A percentile compares a stretch with the other conserved stretches of the same genome.
phyloP scores from a whole-genome alignment of 2,329 filamentous ascomycete species.

The Pezicula neosporulosa region DNA sequence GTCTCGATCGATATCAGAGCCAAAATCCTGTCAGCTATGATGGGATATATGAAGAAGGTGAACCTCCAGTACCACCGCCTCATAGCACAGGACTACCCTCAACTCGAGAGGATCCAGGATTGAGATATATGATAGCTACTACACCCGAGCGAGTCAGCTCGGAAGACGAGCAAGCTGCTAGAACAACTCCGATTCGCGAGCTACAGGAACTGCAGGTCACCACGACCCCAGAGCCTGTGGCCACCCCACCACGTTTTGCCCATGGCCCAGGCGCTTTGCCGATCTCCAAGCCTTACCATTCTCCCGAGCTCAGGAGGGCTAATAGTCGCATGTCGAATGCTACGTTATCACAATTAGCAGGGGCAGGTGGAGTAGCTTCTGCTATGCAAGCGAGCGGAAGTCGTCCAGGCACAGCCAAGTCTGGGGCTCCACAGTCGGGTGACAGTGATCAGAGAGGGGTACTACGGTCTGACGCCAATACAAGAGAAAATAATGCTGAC shows the following conservation, averaged over 20 bases:
- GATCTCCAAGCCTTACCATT: conserved; percentile 65
- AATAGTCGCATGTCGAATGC: conserved; percentile 80
- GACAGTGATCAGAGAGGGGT: conserved; percentile 36
- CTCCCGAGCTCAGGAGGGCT: conserved; percentile 73
- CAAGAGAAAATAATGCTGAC: conserved; percentile 30
- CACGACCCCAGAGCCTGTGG: conserved; percentile 65
- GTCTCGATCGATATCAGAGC: conserved; percentile 19
- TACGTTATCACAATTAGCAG: conserved; percentile 77
- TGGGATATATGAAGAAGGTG: conserved; percentile 17
- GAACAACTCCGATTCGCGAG: conserved; percentile 42
- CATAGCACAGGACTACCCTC: conserved; percentile 14
- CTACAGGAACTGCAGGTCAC: conserved; percentile 57
- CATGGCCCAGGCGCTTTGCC: conserved; percentile 72
- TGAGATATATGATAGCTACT: conserved; percentile 40
- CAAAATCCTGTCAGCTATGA: conserved; percentile 17
- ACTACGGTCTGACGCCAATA: conserved; percentile 33
- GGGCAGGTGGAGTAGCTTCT: conserved; percentile 52
- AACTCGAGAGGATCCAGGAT: conserved; percentile 27
- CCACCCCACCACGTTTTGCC: conserved; percentile 72
- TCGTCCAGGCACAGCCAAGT: conserved; percentile 13
- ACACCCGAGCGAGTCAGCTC: conserved; percentile 54
- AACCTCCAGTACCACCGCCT: conserved; percentile 20
- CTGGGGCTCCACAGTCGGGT: conserved; percentile 21
- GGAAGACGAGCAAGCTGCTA: conserved; percentile 46
- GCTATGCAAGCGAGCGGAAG: conserved; percentile 36